Evolutionary conservation across 2,329 filamentous ascomycete genomes (phyloP).

Genomic region (Monilinia polystroma): DNA sequence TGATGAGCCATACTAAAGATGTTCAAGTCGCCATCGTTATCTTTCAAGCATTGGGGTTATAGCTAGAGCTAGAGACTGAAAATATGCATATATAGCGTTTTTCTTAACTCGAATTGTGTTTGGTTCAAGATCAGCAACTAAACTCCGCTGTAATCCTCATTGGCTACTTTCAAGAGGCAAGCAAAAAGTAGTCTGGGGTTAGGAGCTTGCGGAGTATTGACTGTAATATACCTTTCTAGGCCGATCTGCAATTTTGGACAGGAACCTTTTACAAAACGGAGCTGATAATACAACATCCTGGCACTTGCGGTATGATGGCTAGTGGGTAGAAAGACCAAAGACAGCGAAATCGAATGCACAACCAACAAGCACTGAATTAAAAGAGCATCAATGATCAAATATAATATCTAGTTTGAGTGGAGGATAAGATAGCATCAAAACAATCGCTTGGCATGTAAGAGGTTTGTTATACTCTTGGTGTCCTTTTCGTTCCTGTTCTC

Average conservation of each 20-base stretch:
- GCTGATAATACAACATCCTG: neutral
- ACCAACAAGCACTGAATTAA: neutral
- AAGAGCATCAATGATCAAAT: neutral
- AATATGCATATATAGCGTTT: too few species aligned
- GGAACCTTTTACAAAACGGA: neutral
- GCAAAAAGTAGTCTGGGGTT: neutral
- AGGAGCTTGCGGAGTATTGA: neutral
- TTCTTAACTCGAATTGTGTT: neutral
- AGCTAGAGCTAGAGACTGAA: too few species aligned
- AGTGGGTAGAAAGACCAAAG: neutral
- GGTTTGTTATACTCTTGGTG: conserved; percentile 1
- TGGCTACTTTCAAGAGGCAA: neutral
- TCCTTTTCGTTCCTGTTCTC: neutral
- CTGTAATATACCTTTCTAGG: neutral
- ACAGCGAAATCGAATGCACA: neutral
- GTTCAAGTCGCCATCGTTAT: neutral
- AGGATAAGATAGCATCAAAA: neutral
- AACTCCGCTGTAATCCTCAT: neutral
- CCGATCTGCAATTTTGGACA: too few species aligned
- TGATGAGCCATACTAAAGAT: conserved; percentile 27
- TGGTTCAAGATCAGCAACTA: too few species aligned
- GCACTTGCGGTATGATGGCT: neutral
- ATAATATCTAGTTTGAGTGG: neutral
- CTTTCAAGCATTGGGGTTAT: neutral
- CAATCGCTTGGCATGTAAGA: neutral